Base-by-base conservation (phyloP, 768 basidiomycete genomes). In the Xerocomellus intermedius region DNA sequence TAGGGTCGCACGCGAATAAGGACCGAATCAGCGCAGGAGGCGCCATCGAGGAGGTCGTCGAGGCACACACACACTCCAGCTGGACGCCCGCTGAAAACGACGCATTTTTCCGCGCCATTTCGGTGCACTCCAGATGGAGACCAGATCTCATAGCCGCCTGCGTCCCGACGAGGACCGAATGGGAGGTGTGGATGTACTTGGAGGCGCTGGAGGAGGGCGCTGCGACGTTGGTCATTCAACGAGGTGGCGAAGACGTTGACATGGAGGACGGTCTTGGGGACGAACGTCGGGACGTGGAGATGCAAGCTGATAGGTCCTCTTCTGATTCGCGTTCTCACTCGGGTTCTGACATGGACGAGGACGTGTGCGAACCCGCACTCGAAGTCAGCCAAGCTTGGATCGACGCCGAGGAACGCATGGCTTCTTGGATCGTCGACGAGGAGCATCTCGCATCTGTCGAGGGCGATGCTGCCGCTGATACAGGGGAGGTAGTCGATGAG, bases 1-100 rank as follows among this genome's bases (percentile, higher is more conserved):
- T 21, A 8, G 48, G 41, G 2, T 41, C 42, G 1, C 54, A 44
- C 28, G 33, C 8, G 21, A 32, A 28, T 42, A 57, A 51, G 14
- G 43, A 13, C 33, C 50, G 1, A 28, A 13, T 10, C 26, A 22
- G 5, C 5, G 36, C 30, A 14, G 42, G 8, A 16, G 49, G 10
- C 22, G 21, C 35, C 8, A 46, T 10, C n/a, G 39, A 42, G 12
- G 50, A 30, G 4, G 16, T 0, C 17, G 10, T 19, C 30, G 52
- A 50, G 28, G 22, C 42, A n/a, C 30, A 21, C 6, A 9, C 48
- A 0, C 19, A 9, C 36, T 36, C 64, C 8, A 5, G 72, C 54
- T 94, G 91, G 91, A 83, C 85, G 4, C 66, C 77, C 1, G 59
- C 71, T n/a, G 92, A 94, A 64, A 86, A 88, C 57, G 76, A 83